Evolutionary conservation across 305 asterid genomes (phyloP).

Genomic region (Rubia peregrina): DNA sequence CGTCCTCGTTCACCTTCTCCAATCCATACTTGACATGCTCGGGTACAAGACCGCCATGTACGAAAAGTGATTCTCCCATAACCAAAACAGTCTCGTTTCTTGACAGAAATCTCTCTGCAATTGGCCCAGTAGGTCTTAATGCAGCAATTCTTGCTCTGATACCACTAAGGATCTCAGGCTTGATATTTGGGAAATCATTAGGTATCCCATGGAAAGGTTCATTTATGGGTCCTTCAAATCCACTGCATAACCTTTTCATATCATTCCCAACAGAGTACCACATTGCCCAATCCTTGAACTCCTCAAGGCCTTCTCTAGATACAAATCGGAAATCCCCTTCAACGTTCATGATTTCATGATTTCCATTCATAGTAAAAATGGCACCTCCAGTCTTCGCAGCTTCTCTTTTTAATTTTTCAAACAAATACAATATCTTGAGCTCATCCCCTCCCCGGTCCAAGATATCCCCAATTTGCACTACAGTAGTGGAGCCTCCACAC

Average conservation of each 20-base stretch:
- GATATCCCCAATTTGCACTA: slow-evolving; percentile 83
- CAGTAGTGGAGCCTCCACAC: slow-evolving; percentile 74
- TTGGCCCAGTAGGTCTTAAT: slow-evolving; percentile 53
- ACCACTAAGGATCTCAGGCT: slow-evolving; percentile 33
- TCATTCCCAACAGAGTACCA: slow-evolving; percentile 58
- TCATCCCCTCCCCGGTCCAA: slow-evolving; percentile 94
- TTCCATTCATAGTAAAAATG: slow-evolving; percentile 80
- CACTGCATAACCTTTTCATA: slow-evolving; percentile 54
- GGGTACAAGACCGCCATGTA: slow-evolving; percentile 75
- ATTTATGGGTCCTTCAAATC: slow-evolving; percentile 18
- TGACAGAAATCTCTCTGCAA: slow-evolving; percentile 55
- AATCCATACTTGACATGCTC: slow-evolving; percentile 68
- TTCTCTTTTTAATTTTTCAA: slow-evolving; percentile 78
- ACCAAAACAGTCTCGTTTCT: slow-evolving; percentile 72
- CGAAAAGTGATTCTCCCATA: slow-evolving; percentile 86
- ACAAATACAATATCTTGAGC: slow-evolving; percentile 66
- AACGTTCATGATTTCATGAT: slow-evolving; percentile 85
- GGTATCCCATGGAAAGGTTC: slow-evolving; percentile 59
- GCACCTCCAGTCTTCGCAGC: slow-evolving; percentile 56
- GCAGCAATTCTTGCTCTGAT: slow-evolving; percentile 68
- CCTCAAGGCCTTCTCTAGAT: slow-evolving; percentile 44
- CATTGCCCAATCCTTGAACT: slow-evolving; percentile 63
- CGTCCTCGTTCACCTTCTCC: slow-evolving; percentile 66
- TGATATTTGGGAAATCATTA: slow-evolving; percentile 28
- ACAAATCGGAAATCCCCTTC: slow-evolving; percentile 67